A percentile compares a stretch with the other conserved stretches of the same genome.
Conservation (phyloP, 345 rosid species). For the Eucalyptus marginata region DNA sequence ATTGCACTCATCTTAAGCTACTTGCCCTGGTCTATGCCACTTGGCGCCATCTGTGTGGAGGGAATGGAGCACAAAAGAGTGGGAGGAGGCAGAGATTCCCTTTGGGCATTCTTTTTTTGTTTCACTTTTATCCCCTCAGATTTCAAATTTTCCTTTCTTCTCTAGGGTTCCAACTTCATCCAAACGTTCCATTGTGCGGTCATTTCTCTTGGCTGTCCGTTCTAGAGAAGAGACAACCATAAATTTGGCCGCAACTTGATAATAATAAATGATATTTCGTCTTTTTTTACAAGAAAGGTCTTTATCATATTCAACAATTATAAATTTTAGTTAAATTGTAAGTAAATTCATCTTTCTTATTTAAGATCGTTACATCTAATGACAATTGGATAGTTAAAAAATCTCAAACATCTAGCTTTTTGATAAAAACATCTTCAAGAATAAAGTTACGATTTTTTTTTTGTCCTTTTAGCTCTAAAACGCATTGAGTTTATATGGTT, state of each 20-base stretch:
- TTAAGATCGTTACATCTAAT: not conserved
- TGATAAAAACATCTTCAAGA: not conserved
- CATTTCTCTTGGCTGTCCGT: not conserved
- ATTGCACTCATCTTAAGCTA: slow-evolving; percentile 19
- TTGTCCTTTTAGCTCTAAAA: not conserved
- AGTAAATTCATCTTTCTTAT: not conserved
- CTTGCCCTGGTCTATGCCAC: slow-evolving; percentile 8
- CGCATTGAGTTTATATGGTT: not conserved
- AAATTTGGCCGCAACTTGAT: not conserved
- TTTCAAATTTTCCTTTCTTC: not conserved
- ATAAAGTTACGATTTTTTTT: not conserved
- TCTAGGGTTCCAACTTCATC: not conserved
- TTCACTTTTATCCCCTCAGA: not conserved
- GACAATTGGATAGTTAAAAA: not conserved
- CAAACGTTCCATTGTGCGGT: not conserved
- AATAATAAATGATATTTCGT: not conserved
- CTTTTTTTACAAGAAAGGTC: not conserved
- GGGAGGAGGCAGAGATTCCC: not conserved
- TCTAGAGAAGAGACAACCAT: not conserved
- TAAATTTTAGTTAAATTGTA: not conserved
- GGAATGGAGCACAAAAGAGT: not conserved
- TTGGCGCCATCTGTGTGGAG: not conserved
- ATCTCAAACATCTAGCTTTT: not conserved
- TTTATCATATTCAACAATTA: not conserved
- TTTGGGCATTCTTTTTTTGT: not conserved